Evolutionary conservation across 192 early-diverging fungal species (phyloP).

Genomic region (Bifiguratus adelaidae): DNA sequence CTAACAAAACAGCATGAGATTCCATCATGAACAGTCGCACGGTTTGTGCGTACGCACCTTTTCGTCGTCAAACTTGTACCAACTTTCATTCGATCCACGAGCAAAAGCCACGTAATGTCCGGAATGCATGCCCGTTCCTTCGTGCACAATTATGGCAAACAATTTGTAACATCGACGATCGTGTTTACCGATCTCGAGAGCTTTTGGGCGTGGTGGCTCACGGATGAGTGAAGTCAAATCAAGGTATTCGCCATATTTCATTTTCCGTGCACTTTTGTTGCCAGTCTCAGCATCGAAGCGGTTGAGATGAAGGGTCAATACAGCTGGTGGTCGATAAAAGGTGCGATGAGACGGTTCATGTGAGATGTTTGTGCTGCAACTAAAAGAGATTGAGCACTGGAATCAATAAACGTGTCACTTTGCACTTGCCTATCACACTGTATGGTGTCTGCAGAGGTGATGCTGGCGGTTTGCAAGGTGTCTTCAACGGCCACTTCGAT

Average conservation of each 20-base stretch:
- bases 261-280: conserved; percentile 25
- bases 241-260: conserved; percentile 14
- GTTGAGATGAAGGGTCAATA: conserved; percentile 15
- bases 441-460: no score
- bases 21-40: neutral
- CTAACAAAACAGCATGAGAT: conserved; percentile 9
- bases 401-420: no score
- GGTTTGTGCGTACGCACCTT: conserved; percentile 5
- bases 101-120: conserved; percentile 82
- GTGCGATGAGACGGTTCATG: no score
- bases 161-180: no score
- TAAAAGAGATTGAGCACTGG: no score
- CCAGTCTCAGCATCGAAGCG: conserved; percentile 10
- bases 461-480: no score
- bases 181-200: no score
- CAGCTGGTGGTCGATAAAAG: no score
- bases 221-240: conserved; percentile 16
- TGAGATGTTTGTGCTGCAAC: no score
- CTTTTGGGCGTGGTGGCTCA: conserved; percentile 14
- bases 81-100: conserved; percentile 61
- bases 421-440: no score
- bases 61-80: conserved; percentile 75
- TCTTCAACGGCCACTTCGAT: no score
- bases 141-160: conserved; percentile 68
- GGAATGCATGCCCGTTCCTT: conserved; percentile 57